Evolutionary conservation across 345 rosid genomes (phyloP).

Genomic region (Viola odorata): DNA sequence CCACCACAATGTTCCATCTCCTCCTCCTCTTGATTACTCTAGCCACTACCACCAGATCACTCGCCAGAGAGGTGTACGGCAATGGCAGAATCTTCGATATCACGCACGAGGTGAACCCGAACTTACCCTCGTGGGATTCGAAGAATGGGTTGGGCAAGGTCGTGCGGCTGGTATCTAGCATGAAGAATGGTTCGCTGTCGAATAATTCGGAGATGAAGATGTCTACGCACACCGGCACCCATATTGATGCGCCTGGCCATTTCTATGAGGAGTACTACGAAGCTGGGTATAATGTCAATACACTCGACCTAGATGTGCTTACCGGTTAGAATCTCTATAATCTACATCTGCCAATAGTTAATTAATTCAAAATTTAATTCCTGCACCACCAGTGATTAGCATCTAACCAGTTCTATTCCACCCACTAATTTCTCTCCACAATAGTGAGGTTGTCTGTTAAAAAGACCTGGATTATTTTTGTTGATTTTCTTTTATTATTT

Average conservation of each 20-base stretch:
- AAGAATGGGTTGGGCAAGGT: conserved; percentile 36
- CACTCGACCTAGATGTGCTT: conserved; percentile 32
- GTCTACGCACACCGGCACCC: conserved; percentile 45
- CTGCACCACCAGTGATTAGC: too few species aligned
- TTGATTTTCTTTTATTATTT: neutral
- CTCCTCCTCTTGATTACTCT: too few species aligned
- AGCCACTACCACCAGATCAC: neutral
- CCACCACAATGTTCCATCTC: too few species aligned
- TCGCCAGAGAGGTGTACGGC: conserved; percentile 24
- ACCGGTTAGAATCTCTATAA: neutral
- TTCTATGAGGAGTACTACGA: conserved; percentile 38
- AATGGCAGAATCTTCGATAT: conserved; percentile 41
- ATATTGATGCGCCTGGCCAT: conserved; percentile 52
- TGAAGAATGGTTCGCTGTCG: conserved; percentile 38
- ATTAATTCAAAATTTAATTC: too few species aligned
- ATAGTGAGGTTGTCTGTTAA: too few species aligned
- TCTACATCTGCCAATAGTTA: too few species aligned
- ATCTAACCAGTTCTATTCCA: too few species aligned
- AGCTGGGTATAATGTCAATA: conserved; percentile 41
- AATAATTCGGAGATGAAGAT: conserved; percentile 36
- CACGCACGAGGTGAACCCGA: conserved; percentile 28
- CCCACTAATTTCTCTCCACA: too few species aligned
- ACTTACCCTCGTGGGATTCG: conserved; percentile 32
- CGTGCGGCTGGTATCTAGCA: conserved; percentile 31
- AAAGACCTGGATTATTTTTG: neutral